These are phyloP conservation scores for Exserohilum rostratum DNA, from an alignment of 2,329 filamentous ascomycete species.

Conservation along the genomic window DNA sequence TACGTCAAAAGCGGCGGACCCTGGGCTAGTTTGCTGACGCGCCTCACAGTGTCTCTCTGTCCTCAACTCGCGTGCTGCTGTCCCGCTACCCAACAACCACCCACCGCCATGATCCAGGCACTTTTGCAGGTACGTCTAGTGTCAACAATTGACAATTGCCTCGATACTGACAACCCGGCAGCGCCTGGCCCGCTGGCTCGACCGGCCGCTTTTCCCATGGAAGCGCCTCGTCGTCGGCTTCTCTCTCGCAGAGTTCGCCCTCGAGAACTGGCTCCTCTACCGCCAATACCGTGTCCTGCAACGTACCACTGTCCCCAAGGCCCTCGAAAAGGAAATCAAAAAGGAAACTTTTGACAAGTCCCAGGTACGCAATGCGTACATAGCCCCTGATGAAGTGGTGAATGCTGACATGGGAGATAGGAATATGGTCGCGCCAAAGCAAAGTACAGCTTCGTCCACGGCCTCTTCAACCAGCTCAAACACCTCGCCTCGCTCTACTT, in stretches of 20 bases:
- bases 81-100: constrained; percentile 12
- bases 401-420: constrained; percentile 40
- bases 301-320: constrained; percentile 79
- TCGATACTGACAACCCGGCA: constrained; percentile 35
- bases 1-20: background rate
- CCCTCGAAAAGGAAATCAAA: constrained; percentile 85
- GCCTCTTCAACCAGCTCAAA: constrained; percentile 84
- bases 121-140: constrained; percentile 37
- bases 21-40: constrained; percentile 16
- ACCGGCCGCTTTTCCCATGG: constrained; percentile 94
- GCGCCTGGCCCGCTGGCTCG: constrained; percentile 81
- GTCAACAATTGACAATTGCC: background rate
- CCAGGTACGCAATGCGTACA: constrained; percentile 60
- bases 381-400: constrained; percentile 1
- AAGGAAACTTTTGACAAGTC: constrained; percentile 93
- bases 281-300: constrained; percentile 90
- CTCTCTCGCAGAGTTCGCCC: constrained; percentile 85
- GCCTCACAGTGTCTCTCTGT: constrained; percentile 24
- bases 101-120: constrained; percentile 45
- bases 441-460: constrained; percentile 81
- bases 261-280: constrained; percentile 87
- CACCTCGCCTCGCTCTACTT: constrained; percentile 88
- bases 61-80: constrained; percentile 29
- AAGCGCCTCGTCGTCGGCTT: constrained; percentile 96
- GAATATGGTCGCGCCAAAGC: constrained; percentile 96